Percentiles rank a stretch among this genome's conserved stretches.
Conservation (phyloP, 176 grass and related monocot species). For the Oryza glaberrima region DNA sequence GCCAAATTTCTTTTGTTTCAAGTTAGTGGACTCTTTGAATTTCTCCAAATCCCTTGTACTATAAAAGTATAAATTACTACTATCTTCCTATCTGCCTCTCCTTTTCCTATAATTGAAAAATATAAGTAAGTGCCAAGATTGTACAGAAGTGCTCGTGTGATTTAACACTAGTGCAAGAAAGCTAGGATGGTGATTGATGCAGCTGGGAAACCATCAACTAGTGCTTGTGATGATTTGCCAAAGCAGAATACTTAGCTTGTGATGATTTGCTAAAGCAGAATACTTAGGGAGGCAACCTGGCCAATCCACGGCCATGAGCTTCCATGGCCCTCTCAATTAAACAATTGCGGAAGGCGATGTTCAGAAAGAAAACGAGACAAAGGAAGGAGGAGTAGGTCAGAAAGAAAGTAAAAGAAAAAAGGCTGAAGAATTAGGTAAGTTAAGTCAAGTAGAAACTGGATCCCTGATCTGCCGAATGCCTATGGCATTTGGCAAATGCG, state of each 20-base stretch:
- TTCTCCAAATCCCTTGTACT: constrained; percentile 13
- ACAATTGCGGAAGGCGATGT: neutral
- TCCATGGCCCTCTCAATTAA: neutral
- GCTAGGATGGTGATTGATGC: constrained; percentile 25
- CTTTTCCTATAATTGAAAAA: neutral
- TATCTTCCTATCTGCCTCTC: neutral
- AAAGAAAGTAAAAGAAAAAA: constrained; percentile 11
- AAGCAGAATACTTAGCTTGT: neutral
- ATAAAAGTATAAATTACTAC: neutral
- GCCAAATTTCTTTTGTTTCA: constrained; percentile 14
- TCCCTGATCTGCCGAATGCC: constrained; percentile 1
- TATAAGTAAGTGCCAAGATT: constrained; percentile 1
- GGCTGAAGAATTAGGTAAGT: constrained; percentile 29
- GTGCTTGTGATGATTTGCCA: constrained; percentile 27
- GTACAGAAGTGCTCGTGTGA: constrained; percentile 25
- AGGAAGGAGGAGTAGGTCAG: constrained; percentile 31
- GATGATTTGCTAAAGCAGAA: constrained; percentile 17
- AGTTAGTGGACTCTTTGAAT: neutral
- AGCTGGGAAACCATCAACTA: constrained; percentile 19
- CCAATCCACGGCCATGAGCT: constrained; percentile 42
- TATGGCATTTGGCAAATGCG: neutral
- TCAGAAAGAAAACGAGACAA: neutral
- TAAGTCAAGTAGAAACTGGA: constrained; percentile 12
- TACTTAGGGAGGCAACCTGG: constrained; percentile 29
- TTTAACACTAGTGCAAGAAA: constrained; percentile 41